Percentiles rank a stretch among this genome's conserved stretches.
These are phyloP conservation scores for Isatis lusitanica DNA, from an alignment of 441 rosid species.

Conservation along the genomic window DNA sequence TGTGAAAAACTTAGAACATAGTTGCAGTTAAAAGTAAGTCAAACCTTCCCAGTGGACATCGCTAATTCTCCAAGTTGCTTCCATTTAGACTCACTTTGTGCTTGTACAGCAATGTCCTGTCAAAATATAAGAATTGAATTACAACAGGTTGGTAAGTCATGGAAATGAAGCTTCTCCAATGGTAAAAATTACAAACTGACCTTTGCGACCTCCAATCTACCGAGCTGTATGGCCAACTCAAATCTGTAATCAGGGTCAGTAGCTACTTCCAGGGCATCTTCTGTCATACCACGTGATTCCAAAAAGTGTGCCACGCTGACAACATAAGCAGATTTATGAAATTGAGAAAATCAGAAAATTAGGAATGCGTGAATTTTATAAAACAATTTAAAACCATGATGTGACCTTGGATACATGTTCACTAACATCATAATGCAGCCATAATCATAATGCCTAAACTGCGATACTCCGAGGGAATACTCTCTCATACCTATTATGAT, in stretches of 20 bases:
- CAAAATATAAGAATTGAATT: slow-evolving; percentile 19
- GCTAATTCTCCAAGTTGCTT: slow-evolving; percentile 97
- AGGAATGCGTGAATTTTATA: neutral
- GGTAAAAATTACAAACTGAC: slow-evolving; percentile 41
- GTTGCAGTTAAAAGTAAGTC: slow-evolving; percentile 17
- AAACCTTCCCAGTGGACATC: slow-evolving; percentile 94
- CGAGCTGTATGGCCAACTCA: slow-evolving; percentile 95
- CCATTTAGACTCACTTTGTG: slow-evolving; percentile 92
- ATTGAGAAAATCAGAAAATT: slow-evolving; percentile 3
- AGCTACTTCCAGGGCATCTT: slow-evolving; percentile 94
- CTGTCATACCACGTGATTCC: slow-evolving; percentile 97
- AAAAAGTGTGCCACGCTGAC: slow-evolving; percentile 93
- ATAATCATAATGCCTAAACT: neutral
- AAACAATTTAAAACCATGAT: neutral
- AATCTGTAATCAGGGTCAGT: slow-evolving; percentile 97
- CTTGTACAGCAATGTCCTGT: slow-evolving; percentile 87
- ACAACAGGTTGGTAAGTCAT: slow-evolving; percentile 6
- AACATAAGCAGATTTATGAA: slow-evolving; percentile 30
- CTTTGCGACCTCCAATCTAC: slow-evolving; percentile 87
- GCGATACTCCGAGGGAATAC: neutral
- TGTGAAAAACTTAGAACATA: slow-evolving; percentile 15
- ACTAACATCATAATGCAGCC: slow-evolving; percentile 15
- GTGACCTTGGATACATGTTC: slow-evolving; percentile 11
- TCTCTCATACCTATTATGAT: slow-evolving; percentile 75
- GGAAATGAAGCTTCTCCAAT: slow-evolving; percentile 10